Conservation (phyloP, 768 basidiomycete species). For the Amylocystis lapponica region DNA sequence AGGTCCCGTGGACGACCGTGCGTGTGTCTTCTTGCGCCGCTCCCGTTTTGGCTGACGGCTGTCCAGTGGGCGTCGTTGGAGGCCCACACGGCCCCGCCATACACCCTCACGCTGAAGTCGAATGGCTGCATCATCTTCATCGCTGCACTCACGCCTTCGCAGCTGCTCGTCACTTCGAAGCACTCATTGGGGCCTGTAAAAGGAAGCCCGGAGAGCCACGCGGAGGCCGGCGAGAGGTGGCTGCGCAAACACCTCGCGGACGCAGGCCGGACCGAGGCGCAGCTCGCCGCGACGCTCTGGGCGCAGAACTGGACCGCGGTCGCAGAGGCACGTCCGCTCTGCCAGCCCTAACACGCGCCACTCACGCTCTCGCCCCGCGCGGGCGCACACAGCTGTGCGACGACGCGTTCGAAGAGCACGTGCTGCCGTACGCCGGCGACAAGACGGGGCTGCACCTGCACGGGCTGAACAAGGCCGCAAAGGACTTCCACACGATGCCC, state of each 20-base stretch:
- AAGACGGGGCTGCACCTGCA: constrained; percentile 90
- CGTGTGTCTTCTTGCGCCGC: too few species aligned
- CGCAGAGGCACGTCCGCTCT: constrained; percentile 64
- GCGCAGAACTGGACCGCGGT: constrained; percentile 83
- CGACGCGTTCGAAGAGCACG: constrained; percentile 96
- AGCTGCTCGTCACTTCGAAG: constrained; percentile 86
- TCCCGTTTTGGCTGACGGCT: too few species aligned
- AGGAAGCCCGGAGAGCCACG: constrained; percentile 51
- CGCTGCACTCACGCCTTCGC: constrained; percentile 67
- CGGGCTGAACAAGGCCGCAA: constrained; percentile 72
- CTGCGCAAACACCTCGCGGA: constrained; percentile 57
- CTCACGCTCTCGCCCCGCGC: background rate
- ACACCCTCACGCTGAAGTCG: constrained; percentile 85
- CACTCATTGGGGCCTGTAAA: constrained; percentile 70
- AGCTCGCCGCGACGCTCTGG: constrained; percentile 74
- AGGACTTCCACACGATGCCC: constrained; percentile 65
- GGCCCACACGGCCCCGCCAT: constrained; percentile 65
- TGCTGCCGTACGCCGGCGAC: constrained; percentile 75
- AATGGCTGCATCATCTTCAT: constrained; percentile 98
- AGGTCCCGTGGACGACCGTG: constrained; percentile 93
- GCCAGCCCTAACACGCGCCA: background rate
- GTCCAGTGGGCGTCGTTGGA: constrained; percentile 72
- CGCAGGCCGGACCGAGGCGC: constrained; percentile 60
- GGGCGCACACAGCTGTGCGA: constrained; percentile 75
- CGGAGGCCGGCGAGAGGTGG: constrained; percentile 82